Base-by-base conservation (phyloP, 208 protist genomes). In the Leishmania tropica region DNA sequence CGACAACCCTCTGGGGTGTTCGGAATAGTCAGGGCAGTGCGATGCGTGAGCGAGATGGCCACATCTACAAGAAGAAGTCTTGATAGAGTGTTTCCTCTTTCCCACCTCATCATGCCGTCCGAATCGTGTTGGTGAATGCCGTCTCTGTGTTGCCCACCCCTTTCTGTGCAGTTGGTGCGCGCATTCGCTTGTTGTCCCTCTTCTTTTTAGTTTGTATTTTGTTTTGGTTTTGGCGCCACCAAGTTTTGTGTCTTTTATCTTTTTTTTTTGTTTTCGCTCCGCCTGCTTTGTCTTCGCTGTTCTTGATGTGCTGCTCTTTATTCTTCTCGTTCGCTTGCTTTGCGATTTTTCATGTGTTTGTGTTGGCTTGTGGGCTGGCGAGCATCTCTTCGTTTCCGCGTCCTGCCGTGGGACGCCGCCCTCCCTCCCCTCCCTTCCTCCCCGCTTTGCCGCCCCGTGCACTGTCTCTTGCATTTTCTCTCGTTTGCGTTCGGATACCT, bases 1-100 rank as follows among this genome's bases (percentile, higher is more conserved):
- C 87, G 35, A 76, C 83, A 28, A 82, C 76, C 56, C 74, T 90
- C 79, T 82, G 87, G 80, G 84, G 87, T 24, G 83, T 84, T 58
- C 82, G 82, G 13, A 89, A 89, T 70, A 83, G 78, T 72, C 76
- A 83, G 40, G 76, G 45, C 81, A 83, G 83, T 70, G 48, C 74
- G 17, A 40, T 53, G 17, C 83, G 83, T 42, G 77, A 81, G 21
- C 78, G 83, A 21, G 83, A 86, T 51, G 71, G 80, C 53, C 74
- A 79, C 80, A 81, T 87, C 13, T 87, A 84, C 76, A 87, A 87
- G n/a, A 79, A 82, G 67, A 81, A 85, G 71, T 28, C 4, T 17
- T 74, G 45, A 45, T 65, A 28, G 53, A 1, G 28, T 51, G 17
- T 21, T 19, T 10, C 11, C 48, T 64, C 42, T 48, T 48, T 42